These are phyloP conservation scores for Cryphonectria japonica DNA, from an alignment of 2,329 filamentous ascomycete species.

Conservation along the genomic window DNA sequence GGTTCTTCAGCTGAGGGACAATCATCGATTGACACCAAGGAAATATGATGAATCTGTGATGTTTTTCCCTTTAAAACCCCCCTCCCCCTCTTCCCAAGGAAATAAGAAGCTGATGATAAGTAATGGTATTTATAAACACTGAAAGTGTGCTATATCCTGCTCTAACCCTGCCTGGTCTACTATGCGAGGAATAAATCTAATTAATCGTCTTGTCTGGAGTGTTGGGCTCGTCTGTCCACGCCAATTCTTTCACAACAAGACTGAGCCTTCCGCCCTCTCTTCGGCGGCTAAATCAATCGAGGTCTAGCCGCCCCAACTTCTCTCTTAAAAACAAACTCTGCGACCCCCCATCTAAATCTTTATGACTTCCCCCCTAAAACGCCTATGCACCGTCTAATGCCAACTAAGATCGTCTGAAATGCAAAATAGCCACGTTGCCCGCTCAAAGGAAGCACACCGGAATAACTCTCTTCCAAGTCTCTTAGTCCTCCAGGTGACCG, in stretches of 20 bases:
- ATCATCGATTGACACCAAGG: not conserved
- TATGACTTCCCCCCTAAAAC: not conserved
- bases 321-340: not conserved
- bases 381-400: constrained; percentile 12
- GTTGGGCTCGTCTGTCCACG: not conserved
- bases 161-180: not conserved
- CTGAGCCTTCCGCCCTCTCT: not conserved
- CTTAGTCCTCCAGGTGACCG: constrained; percentile 41
- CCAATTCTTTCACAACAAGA: not conserved
- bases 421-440: not conserved
- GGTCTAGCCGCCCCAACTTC: not conserved
- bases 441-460: not conserved
- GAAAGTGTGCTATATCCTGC: not conserved
- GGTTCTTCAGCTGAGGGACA: not conserved
- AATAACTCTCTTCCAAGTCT: not conserved
- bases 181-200: not conserved
- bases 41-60: not conserved
- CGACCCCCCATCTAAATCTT: not conserved
- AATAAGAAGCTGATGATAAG: not conserved
- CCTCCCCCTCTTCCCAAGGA: too few species aligned
- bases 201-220: not conserved
- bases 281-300: not conserved
- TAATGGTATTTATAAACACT: not conserved
- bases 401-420: not conserved
- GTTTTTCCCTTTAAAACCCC: not conserved